Conservation (phyloP, 345 rosid species). For the Anacardium occidentale region DNA sequence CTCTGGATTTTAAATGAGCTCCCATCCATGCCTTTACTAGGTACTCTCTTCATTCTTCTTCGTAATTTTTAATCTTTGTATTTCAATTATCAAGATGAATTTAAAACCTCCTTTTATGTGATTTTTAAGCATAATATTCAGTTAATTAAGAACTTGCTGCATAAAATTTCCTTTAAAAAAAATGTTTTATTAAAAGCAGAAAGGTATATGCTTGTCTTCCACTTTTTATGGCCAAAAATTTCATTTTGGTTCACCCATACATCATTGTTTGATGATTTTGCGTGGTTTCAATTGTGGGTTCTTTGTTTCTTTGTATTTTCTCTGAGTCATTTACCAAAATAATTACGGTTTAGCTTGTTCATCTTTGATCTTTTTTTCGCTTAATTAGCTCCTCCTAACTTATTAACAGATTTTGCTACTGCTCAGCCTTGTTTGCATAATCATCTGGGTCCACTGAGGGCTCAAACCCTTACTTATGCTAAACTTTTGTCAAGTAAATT, state of each 20-base stretch:
- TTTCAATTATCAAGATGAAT: not conserved
- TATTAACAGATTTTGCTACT: slow-evolving; percentile 61
- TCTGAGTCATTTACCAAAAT: not conserved
- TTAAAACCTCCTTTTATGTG: not conserved
- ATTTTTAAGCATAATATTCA: not conserved
- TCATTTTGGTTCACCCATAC: not conserved
- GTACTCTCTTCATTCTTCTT: slow-evolving; percentile 29
- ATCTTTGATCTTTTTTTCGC: not conserved
- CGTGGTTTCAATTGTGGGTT: not conserved
- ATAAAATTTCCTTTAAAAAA: no score
- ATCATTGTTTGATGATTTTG: not conserved
- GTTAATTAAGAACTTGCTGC: not conserved
- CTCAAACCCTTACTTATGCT: slow-evolving; percentile 38
- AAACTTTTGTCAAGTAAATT: slow-evolving; percentile 46
- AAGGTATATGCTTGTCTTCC: not conserved
- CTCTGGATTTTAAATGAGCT: slow-evolving; percentile 57
- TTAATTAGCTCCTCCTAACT: slow-evolving; percentile 1
- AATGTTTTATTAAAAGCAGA: not conserved
- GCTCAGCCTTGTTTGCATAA: slow-evolving; percentile 65
- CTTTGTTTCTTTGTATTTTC: not conserved
- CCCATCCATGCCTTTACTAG: slow-evolving; percentile 85
- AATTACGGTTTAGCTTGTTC: not conserved
- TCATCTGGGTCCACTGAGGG: slow-evolving; percentile 50
- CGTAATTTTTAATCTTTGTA: not conserved
- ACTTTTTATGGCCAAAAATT: not conserved